phyloP scores from a whole-genome alignment of 345 rosid species.

The Gossypium herbaceum region DNA sequence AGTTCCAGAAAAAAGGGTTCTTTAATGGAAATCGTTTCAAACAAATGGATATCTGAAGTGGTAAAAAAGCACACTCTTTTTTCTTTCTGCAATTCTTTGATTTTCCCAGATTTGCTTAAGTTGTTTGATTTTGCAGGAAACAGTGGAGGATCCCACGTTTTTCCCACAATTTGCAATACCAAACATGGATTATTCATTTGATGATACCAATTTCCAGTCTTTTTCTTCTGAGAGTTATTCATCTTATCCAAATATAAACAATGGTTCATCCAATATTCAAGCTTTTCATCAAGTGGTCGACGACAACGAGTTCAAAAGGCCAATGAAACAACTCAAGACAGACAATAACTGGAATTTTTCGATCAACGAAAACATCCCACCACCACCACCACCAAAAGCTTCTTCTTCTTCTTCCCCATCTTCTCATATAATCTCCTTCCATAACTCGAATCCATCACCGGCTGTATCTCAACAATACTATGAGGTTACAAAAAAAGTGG shows the following conservation, averaged over 20 bases:
- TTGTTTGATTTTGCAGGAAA: conserved; percentile 20
- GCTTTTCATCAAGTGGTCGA: neutral
- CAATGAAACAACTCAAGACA: conserved; percentile 34
- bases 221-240: conserved; percentile 22
- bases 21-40: conserved; percentile 27
- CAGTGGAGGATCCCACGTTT: conserved; percentile 28
- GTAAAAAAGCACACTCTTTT: conserved; percentile 16
- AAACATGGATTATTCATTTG: conserved; percentile 24
- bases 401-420: conserved; percentile 27
- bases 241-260: conserved; percentile 12
- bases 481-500: conserved; percentile 19
- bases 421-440: conserved; percentile 43
- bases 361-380: conserved; percentile 15
- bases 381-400: conserved; percentile 4
- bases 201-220: conserved; percentile 29
- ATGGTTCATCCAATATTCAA: neutral
- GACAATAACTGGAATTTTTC: conserved; percentile 24
- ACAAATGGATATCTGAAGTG: conserved; percentile 35
- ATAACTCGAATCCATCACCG: conserved; percentile 26
- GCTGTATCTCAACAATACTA: conserved; percentile 14
- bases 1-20: neutral
- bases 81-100: neutral
- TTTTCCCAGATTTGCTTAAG: neutral
- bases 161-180: conserved; percentile 21
- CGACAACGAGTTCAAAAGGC: conserved; percentile 20